phyloP scores from a whole-genome alignment of 768 basidiomycete species.

The Fomitopsis serialis region DNA sequence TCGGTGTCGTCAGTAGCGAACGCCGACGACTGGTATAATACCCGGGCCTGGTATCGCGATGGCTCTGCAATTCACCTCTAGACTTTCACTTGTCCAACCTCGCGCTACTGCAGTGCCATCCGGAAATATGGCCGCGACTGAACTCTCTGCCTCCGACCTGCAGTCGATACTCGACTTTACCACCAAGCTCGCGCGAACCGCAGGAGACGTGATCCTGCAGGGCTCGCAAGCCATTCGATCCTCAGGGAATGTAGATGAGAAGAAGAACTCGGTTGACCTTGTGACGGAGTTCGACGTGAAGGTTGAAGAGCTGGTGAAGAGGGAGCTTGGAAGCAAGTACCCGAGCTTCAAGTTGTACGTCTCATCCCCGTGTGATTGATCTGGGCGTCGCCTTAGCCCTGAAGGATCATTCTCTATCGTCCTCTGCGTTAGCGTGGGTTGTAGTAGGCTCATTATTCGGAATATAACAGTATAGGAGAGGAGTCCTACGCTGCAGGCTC shows the following conservation, averaged over 20 bases:
- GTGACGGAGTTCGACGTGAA: constrained; percentile 93
- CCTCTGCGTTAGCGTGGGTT: too few species aligned
- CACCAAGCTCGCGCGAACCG: constrained; percentile 62
- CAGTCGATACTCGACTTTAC: constrained; percentile 64
- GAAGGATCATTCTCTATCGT: too few species aligned
- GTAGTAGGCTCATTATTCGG: too few species aligned
- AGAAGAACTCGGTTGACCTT: constrained; percentile 92
- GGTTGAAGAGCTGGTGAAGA: constrained; percentile 82
- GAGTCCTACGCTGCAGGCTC: constrained; percentile 84
- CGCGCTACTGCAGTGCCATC: too few species aligned
- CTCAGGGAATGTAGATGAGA: constrained; percentile 58
- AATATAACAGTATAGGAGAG: constrained; percentile 73
- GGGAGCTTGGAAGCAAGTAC: constrained; percentile 57
- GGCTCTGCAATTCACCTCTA: neutral
- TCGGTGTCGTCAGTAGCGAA: neutral
- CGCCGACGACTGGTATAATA: too few species aligned
- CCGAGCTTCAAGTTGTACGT: constrained; percentile 82
- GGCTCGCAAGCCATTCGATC: constrained; percentile 71
- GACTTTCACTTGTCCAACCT: neutral
- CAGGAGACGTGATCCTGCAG: constrained; percentile 71
- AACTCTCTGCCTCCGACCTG: constrained; percentile 40
- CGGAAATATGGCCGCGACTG: neutral
- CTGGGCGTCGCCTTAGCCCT: too few species aligned
- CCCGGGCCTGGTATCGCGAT: neutral
- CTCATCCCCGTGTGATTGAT: neutral